phyloP scores from a whole-genome alignment of 1,284 basidiomycete species.

The Coniophora puteana region DNA sequence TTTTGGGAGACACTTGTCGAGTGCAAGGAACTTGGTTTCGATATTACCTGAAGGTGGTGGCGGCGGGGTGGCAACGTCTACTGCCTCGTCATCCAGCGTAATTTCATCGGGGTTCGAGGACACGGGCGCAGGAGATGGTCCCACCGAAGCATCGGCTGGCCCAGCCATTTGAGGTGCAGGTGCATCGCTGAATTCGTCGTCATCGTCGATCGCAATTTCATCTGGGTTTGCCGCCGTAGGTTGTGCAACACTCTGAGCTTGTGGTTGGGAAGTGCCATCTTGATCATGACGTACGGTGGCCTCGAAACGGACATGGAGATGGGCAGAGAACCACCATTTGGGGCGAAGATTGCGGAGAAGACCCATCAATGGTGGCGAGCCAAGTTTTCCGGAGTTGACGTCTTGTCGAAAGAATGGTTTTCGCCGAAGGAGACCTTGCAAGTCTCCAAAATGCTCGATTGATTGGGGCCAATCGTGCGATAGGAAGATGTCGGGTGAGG shows the following conservation, averaged over 20 bases:
- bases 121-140: neutral
- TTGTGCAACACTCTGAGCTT: conserved; percentile 1
- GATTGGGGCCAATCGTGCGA: conserved; percentile 96
- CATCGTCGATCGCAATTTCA: conserved; percentile 63
- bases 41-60: conserved; percentile 15
- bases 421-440: conserved; percentile 58
- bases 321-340: conserved; percentile 94
- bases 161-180: conserved; percentile 12
- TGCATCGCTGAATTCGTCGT: conserved; percentile 32
- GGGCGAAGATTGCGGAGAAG: conserved; percentile 77
- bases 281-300: conserved; percentile 48
- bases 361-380: conserved; percentile 86
- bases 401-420: conserved; percentile 87
- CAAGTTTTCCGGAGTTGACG: conserved; percentile 68
- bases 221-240: conserved; percentile 48
- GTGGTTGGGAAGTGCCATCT: conserved; percentile 9
- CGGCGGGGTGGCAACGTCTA: conserved; percentile 35
- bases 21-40: conserved; percentile 80
- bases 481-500: conserved; percentile 72
- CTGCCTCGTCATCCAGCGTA: conserved; percentile 57
- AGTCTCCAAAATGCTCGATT: conserved; percentile 83
- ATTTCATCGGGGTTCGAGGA: conserved; percentile 72
- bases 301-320: conserved; percentile 85
- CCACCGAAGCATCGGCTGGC: neutral
- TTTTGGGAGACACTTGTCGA: conserved; percentile 88